Conservation (phyloP, 805 yeast species). For the Pichia phayaonensis region DNA sequence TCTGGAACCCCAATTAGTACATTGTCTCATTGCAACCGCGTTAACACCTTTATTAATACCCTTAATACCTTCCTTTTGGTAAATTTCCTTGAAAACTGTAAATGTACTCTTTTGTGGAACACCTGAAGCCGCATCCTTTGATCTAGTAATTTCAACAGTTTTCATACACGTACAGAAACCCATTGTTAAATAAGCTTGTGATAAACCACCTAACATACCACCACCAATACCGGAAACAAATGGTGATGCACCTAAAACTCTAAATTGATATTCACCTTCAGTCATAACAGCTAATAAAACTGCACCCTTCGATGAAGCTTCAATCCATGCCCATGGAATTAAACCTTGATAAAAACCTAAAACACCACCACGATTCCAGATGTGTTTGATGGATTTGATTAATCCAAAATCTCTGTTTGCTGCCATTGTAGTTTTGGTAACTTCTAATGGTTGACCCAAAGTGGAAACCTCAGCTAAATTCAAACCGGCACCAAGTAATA, state of each 20-base stretch:
- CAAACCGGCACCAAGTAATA: slow-evolving; percentile 87
- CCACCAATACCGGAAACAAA: slow-evolving; percentile 90
- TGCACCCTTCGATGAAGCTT: slow-evolving; percentile 98
- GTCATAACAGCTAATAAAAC: slow-evolving; percentile 86
- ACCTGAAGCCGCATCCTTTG: slow-evolving; percentile 66
- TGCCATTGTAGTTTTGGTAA: slow-evolving; percentile 95
- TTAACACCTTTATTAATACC: slow-evolving; percentile 98
- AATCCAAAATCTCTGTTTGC: slow-evolving; percentile 77
- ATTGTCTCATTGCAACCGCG: slow-evolving; percentile 97
- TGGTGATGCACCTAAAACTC: slow-evolving; percentile 53
- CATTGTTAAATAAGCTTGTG: slow-evolving; percentile 93
- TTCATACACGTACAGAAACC: slow-evolving; percentile 99
- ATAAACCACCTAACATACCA: slow-evolving; percentile 93
- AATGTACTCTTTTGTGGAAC: slow-evolving; percentile 67
- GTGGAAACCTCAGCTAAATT: slow-evolving; percentile 91
- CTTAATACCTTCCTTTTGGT: slow-evolving; percentile 75
- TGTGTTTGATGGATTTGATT: slow-evolving; percentile 58
- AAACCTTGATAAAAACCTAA: slow-evolving; percentile 94
- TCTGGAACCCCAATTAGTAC: slow-evolving; percentile 99
- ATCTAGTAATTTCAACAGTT: slow-evolving; percentile 93
- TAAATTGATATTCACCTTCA: slow-evolving; percentile 79
- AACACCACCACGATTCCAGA: slow-evolving; percentile 92
- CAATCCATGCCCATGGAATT: slow-evolving; percentile 99
- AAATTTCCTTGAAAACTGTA: slow-evolving; percentile 81
- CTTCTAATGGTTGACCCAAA: slow-evolving; percentile 95